These are phyloP conservation scores for Claviceps humidiphila DNA, from an alignment of 2,329 filamentous ascomycete genomes.

Conservation along the genomic window DNA sequence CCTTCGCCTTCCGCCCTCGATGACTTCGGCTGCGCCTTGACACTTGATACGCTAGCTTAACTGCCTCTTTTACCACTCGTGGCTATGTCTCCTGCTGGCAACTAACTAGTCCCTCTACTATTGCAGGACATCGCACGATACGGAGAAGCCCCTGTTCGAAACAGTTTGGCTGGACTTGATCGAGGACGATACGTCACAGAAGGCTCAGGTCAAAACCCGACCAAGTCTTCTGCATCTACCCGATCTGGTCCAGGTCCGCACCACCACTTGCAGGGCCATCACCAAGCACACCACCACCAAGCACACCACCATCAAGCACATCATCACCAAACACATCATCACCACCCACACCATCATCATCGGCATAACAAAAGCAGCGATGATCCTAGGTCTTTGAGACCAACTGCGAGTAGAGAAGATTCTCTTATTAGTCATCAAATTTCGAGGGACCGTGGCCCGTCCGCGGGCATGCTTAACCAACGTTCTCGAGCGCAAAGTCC, in stretches of 20 bases:
- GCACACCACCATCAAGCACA: conserved; percentile 5
- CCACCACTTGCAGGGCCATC: conserved; percentile 51
- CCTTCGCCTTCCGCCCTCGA: neutral
- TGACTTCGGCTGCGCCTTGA: neutral
- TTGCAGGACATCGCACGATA: conserved; percentile 59
- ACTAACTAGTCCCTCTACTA: neutral
- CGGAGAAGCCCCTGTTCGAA: conserved; percentile 64
- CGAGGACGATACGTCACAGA: conserved; percentile 51
- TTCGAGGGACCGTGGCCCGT: conserved; percentile 39
- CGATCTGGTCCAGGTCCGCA: conserved; percentile 47
- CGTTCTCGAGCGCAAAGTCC: conserved; percentile 63
- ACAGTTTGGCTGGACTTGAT: conserved; percentile 55
- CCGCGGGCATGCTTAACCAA: conserved; percentile 30
- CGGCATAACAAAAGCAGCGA: conserved; percentile 60
- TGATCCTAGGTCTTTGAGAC: conserved; percentile 51
- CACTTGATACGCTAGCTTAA: neutral
- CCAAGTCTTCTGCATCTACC: conserved; percentile 49
- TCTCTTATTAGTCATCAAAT: conserved; percentile 27
- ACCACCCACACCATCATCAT: conserved; percentile 31
- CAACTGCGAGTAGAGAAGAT: conserved; percentile 65
- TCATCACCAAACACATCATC: conserved; percentile 33
- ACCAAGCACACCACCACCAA: conserved; percentile 5
- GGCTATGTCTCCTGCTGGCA: neutral
- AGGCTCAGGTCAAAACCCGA: conserved; percentile 30
- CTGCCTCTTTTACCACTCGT: neutral